Conservation (phyloP, 2,329 filamentous ascomycete genomes). For the Tolypocladium ophioglossoides region DNA sequence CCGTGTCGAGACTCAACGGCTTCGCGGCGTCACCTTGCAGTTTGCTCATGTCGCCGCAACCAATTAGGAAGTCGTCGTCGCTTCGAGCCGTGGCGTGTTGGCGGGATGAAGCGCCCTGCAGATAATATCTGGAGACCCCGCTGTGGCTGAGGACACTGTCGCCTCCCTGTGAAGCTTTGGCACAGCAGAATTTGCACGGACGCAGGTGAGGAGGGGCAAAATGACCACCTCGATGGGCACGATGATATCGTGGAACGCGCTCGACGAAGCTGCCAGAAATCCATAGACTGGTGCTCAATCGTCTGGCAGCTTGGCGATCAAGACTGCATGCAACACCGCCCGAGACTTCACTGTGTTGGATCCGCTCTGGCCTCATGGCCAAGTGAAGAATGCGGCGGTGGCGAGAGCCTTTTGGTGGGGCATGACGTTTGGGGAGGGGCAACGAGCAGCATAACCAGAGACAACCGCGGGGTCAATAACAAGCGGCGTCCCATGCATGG, state of each 20-base stretch:
- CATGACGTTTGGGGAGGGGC: slow-evolving; percentile 21
- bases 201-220: not conserved
- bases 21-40: not conserved
- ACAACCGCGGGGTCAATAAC: not conserved
- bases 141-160: not conserved
- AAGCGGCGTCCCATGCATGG: not conserved
- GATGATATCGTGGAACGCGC: not conserved
- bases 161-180: not conserved
- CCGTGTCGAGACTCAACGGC: not conserved
- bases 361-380: slow-evolving; percentile 11
- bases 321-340: not conserved
- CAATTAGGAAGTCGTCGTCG: not conserved
- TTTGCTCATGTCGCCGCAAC: not conserved
- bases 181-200: not conserved
- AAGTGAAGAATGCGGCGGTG: slow-evolving; percentile 8
- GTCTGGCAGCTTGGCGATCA: not conserved
- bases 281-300: not conserved
- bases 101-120: not conserved
- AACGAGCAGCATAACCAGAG: slow-evolving; percentile 1
- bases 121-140: not conserved
- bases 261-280: not conserved
- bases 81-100: not conserved
- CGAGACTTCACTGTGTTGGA: slow-evolving; percentile 1
- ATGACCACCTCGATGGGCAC: not conserved
- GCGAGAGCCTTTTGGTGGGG: slow-evolving; percentile 17